Base-by-base conservation (phyloP, 441 rosid species). In the Metrosideros polymorpha region DNA sequence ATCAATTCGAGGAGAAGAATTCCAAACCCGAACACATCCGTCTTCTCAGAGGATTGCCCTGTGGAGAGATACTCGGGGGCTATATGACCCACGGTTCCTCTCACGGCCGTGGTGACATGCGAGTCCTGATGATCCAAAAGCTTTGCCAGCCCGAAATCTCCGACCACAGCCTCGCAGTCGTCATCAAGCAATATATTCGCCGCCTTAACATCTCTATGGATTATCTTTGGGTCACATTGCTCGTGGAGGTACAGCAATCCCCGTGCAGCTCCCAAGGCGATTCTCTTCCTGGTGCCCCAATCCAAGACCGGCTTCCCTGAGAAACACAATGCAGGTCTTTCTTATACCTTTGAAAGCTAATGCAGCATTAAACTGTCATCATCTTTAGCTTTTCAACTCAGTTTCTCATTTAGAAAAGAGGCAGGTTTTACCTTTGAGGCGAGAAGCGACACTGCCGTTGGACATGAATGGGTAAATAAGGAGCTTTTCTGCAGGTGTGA, bases 51-150 rank as follows among this genome's bases (percentile, higher is more conserved):
- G 53, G 88, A 87, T 75, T 87, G 88, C 18, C 88, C 88, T 1
- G 88, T 87, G 54, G 86, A 87, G 49, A 87, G 88, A 59, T 87
- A 87, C 86, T 87, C 88, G 15, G 86, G 88, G 29, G 88, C 88
- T 84, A 87, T 87, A 54, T 87, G 88, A 66, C 86, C 88, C 12
- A 87, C 88, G 9, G 86, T 87, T 49, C 88, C 86, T 56, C 88
- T 84, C 14, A 87, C 88, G 0, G 88, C 88, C 12, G 88, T 87
- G 5, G 86, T 87, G 50, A 87, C 84, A 55, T 87, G 88, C 4
- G 88, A 87, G 83, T 87, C 88, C 32, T 87, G 88, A 52, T 87
- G 88, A 47, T 87, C 88, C 35, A 87, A 84, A 53, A 87, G 84
- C 86, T 87, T 87, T 4, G 86, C 88, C 27, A 87, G 61, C 35